Base-by-base conservation (phyloP, 2,329 filamentous ascomycete species). In the Neonectria faginata region DNA sequence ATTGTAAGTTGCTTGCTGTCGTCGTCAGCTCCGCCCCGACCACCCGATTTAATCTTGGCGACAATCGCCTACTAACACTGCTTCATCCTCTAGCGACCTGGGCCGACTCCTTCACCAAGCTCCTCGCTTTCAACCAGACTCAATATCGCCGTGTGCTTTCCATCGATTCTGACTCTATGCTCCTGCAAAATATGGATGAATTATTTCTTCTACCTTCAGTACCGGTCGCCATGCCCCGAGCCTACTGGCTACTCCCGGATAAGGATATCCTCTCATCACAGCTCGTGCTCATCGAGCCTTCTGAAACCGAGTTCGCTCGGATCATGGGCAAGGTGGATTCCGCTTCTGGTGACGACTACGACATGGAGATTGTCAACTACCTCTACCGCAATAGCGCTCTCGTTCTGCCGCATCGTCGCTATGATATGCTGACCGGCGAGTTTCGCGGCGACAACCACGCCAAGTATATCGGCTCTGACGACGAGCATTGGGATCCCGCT, bases 341-440 rank as follows among this genome's bases (percentile, higher is more conserved):
- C 75, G 1, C 50, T 59, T 2, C 79, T 0, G 68, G 71, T 0
- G 20, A 66, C 11, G 81, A 85, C 11, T 90, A 86, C 63, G 90
- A 92, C 65, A 91, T 91, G 89, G 89, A 91, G 69, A 79, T 92
- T 1, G 77, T 91, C 51, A 91, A 92, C 68, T 79, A 84, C 11
- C 83, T 89, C 7, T 92, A 90, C 68, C 81, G 78, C 2, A 80
- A 86, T 45, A 85, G 76, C 31, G 88, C 88, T 3, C 74, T 90
- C 74, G 81, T 91, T 25, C 80, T 92, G 2, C 89, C 89, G 0
- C 90, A 92, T 65, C 84, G 88, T 0, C 83, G 83, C 0, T 91
- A 90, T 70, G 86, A 83, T 8, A 79, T 92, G 9, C 72, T 91
- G 1, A 87, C 86, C 0, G 87, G 86, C n/a, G 89, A 91, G 75